Percentiles rank a stretch among this genome's conserved stretches.
These are phyloP conservation scores for Ophiosphaerella korrae DNA, from an alignment of 2,329 filamentous ascomycete species.

Conservation along the genomic window DNA sequence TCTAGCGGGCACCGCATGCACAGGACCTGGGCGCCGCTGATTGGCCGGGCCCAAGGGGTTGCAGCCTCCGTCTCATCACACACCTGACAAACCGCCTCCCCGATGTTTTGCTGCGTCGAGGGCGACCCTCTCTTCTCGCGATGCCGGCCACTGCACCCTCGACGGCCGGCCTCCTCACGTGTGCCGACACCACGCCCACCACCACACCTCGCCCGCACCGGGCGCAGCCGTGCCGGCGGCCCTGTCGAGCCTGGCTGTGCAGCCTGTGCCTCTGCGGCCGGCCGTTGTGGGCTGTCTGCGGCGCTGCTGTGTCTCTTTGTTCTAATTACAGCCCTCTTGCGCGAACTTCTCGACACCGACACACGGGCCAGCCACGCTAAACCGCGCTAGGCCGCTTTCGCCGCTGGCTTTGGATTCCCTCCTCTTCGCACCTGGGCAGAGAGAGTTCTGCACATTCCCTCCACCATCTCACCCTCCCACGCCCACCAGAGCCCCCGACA, in stretches of 20 bases:
- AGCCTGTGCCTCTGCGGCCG: no score
- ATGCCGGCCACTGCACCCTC: constrained; percentile 10
- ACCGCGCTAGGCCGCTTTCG: constrained; percentile 7
- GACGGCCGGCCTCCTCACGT: no score
- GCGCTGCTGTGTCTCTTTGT: background rate
- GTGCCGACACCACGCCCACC: no score
- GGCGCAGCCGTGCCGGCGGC: no score
- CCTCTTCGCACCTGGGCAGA: constrained; percentile 20
- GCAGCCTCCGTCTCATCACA: constrained; percentile 27
- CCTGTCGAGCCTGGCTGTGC: no score
- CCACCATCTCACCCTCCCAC: constrained; percentile 18
- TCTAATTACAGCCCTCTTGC: constrained; percentile 6
- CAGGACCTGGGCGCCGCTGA: constrained; percentile 4
- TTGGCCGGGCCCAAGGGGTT: constrained; percentile 15
- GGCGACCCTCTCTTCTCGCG: constrained; percentile 15
- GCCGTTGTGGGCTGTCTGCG: background rate
- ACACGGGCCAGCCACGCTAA: constrained; percentile 4
- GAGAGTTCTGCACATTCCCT: constrained; percentile 18
- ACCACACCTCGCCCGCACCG: background rate
- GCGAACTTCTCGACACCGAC: background rate
- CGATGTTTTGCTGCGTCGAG: constrained; percentile 18
- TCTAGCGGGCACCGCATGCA: background rate
- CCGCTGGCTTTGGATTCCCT: constrained; percentile 17
- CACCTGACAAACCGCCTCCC: constrained; percentile 13
- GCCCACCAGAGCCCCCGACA: constrained; percentile 12